A percentile compares a stretch with the other conserved stretches of the same genome.
Conservation (phyloP, 1,139 yeast genomes). For the Diutina rugosa region DNA sequence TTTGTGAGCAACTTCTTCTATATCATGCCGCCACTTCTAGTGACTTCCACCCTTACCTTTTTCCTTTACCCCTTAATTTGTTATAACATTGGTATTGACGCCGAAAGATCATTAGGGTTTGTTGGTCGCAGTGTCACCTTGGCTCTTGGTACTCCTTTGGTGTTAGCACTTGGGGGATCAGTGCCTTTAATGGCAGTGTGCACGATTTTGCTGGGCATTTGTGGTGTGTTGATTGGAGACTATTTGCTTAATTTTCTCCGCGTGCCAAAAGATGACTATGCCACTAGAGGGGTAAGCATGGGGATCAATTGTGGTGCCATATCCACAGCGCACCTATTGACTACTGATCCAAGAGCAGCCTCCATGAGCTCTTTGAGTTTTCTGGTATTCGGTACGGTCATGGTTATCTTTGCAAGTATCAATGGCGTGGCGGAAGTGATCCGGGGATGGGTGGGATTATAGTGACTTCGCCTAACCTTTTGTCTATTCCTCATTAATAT, state of each 20-base stretch:
- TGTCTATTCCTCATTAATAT: background rate
- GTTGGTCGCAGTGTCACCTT: conserved; percentile 74
- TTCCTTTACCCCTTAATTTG: conserved; percentile 61
- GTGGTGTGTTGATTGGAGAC: conserved; percentile 64
- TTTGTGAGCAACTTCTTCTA: conserved; percentile 44
- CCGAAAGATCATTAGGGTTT: conserved; percentile 54
- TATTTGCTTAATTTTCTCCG: conserved; percentile 29
- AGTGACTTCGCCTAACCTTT: background rate
- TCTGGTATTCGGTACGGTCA: conserved; percentile 57
- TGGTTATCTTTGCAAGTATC: conserved; percentile 59
- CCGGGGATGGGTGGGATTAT: conserved; percentile 6
- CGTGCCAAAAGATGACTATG: conserved; percentile 51
- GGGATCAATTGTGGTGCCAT: conserved; percentile 78
- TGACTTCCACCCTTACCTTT: conserved; percentile 44
- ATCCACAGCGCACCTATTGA: conserved; percentile 63
- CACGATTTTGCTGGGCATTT: conserved; percentile 64
- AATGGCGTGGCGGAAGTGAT: conserved; percentile 9
- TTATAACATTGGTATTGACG: conserved; percentile 47
- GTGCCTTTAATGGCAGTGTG: conserved; percentile 67
- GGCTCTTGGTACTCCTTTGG: conserved; percentile 68
- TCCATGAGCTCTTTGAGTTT: conserved; percentile 65
- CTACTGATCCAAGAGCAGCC: conserved; percentile 67
- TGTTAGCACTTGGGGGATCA: conserved; percentile 52
- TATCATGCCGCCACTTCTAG: conserved; percentile 46
- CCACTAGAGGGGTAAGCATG: conserved; percentile 62